A percentile compares a stretch with the other conserved stretches of the same genome.
These are phyloP conservation scores for Erythrophleum fordii DNA, from an alignment of 306 rosid genomes.

Conservation along the genomic window DNA sequence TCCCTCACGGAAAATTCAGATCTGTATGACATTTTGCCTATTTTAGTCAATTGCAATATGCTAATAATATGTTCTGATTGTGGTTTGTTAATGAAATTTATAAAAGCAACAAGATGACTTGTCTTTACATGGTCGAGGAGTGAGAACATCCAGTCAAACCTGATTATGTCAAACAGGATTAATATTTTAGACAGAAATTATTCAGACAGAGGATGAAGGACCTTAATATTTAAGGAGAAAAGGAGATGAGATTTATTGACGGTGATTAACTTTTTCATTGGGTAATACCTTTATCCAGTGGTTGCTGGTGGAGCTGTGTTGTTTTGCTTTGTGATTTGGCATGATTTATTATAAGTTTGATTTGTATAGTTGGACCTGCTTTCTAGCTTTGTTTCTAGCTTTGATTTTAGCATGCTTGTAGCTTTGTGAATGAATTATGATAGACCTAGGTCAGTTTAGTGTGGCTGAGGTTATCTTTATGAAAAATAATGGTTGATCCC, in stretches of 20 bases:
- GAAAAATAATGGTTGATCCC: conserved; percentile 36
- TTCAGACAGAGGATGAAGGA: background rate
- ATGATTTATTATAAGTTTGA: background rate
- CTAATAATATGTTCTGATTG: background rate
- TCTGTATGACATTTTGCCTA: background rate
- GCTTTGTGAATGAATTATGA: background rate
- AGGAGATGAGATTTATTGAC: background rate
- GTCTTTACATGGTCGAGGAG: background rate
- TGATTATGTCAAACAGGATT: background rate
- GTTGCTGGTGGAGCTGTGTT: background rate
- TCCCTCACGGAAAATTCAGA: background rate
- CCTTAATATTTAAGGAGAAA: background rate
- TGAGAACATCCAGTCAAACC: background rate
- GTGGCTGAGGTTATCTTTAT: background rate
- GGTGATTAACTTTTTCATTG: background rate
- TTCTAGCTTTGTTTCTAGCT: background rate
- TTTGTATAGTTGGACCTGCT: background rate
- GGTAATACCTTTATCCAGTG: background rate
- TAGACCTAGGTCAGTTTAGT: no score
- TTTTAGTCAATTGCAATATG: background rate
- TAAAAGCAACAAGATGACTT: background rate
- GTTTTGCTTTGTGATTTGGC: background rate
- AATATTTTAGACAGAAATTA: background rate
- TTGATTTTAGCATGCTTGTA: background rate
- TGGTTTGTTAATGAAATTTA: background rate